phyloP scores from a whole-genome alignment of 225 moss, liverwort and hornwort species.

The Climacium dendroides region DNA sequence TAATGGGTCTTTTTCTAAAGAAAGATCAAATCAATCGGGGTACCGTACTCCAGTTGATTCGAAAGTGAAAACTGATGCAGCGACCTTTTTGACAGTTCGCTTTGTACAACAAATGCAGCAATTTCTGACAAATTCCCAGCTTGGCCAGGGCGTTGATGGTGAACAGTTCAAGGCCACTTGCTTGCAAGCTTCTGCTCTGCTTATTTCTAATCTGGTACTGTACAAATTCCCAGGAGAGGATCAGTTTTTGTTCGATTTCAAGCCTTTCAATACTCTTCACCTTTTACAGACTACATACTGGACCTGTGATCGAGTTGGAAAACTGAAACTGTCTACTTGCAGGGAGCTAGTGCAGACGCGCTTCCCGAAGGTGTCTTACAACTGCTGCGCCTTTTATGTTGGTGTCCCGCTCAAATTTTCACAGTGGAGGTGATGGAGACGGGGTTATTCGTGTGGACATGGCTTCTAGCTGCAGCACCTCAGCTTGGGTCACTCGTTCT shows the following conservation, averaged over 20 bases:
- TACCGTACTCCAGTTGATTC: slow-evolving; percentile 2
- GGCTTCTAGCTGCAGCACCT: slow-evolving; percentile 79
- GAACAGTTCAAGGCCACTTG: slow-evolving; percentile 67
- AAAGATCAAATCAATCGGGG: slow-evolving; percentile 9
- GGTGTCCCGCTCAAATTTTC: slow-evolving; percentile 89
- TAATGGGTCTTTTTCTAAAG: not conserved
- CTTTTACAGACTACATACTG: not conserved
- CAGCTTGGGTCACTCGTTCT: slow-evolving; percentile 61
- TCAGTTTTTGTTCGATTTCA: not conserved
- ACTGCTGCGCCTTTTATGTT: slow-evolving; percentile 74
- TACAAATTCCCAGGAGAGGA: not conserved
- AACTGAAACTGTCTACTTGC: slow-evolving; percentile 3
- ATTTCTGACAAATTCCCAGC: slow-evolving; percentile 56
- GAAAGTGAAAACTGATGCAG: slow-evolving; percentile 1
- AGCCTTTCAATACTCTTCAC: not conserved
- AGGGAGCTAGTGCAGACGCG: slow-evolving; percentile 31
- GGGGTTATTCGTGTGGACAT: slow-evolving; percentile 83
- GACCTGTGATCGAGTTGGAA: not conserved
- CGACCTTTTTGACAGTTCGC: slow-evolving; percentile 27
- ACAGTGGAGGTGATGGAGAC: slow-evolving; percentile 76
- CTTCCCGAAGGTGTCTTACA: slow-evolving; percentile 49
- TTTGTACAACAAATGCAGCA: slow-evolving; percentile 75
- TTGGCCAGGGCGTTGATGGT: slow-evolving; percentile 32
- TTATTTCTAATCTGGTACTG: slow-evolving; percentile 58
- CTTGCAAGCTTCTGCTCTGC: slow-evolving; percentile 69